These are phyloP conservation scores for Vachellia collinsii DNA, from an alignment of 306 rosid species.

Conservation along the genomic window DNA sequence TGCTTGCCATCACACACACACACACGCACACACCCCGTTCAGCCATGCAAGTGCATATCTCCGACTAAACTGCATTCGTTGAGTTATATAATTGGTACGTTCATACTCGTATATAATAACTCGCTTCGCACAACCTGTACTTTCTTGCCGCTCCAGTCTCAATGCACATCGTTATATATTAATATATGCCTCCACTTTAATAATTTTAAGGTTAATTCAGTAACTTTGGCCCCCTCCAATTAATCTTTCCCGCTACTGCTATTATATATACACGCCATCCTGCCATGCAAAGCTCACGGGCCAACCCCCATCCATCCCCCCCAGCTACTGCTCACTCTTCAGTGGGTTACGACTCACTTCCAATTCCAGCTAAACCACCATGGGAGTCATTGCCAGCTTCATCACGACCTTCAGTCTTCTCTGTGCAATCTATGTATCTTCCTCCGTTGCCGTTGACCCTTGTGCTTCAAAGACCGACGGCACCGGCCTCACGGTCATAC, in stretches of 20 bases:
- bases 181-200: not conserved
- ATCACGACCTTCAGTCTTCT: slow-evolving; percentile 31
- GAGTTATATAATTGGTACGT: too few species aligned
- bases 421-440: slow-evolving; percentile 33
- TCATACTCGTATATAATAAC: too few species aligned
- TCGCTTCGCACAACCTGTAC: not conserved
- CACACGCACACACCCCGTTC: too few species aligned
- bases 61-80: too few species aligned
- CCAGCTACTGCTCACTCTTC: not conserved
- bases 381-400: slow-evolving; percentile 50
- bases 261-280: not conserved
- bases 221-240: slow-evolving; percentile 26
- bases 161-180: not conserved
- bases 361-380: slow-evolving; percentile 28
- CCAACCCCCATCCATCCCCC: not conserved
- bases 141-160: not conserved
- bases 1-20: not conserved
- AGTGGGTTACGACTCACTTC: not conserved
- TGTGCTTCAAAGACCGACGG: slow-evolving; percentile 55
- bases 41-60: not conserved
- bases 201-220: slow-evolving; percentile 32
- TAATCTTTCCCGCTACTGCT: not conserved
- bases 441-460: slow-evolving; percentile 50
- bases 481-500: slow-evolving; percentile 67
- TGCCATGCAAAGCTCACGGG: slow-evolving; percentile 39